Conservation (phyloP, 805 yeast species). For the Candida dendrica region DNA sequence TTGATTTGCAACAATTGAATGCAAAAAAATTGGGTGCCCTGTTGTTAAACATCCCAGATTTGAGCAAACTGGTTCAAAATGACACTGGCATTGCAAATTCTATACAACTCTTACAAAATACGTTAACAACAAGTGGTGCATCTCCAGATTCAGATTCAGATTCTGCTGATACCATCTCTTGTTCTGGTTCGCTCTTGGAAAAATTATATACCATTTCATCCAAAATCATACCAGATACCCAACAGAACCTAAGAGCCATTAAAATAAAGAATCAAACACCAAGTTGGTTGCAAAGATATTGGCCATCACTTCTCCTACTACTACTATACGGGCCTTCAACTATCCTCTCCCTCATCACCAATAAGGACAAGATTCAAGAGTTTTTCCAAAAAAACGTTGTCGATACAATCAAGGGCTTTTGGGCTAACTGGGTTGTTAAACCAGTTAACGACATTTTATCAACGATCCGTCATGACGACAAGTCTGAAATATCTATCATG, state of each 20-base stretch:
- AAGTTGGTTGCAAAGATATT: slow-evolving; percentile 40
- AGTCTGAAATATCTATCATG: slow-evolving; percentile 65
- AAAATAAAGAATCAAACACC: slow-evolving; percentile 28
- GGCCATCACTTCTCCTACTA: slow-evolving; percentile 50
- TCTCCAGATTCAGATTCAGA: too few relatives aligned
- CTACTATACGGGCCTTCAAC: slow-evolving; percentile 49
- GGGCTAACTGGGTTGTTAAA: slow-evolving; percentile 74
- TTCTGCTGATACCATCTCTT: background rate
- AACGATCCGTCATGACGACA: slow-evolving; percentile 80
- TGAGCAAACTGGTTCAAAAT: slow-evolving; percentile 6
- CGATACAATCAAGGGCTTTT: slow-evolving; percentile 61
- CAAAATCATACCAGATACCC: background rate
- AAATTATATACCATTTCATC: background rate
- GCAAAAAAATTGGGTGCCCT: slow-evolving; percentile 30
- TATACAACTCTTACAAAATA: background rate
- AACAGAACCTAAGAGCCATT: background rate
- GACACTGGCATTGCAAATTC: background rate
- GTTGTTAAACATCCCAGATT: slow-evolving; percentile 24
- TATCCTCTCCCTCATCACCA: slow-evolving; percentile 34
- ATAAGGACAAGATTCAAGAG: slow-evolving; percentile 42
- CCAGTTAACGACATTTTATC: slow-evolving; percentile 68
- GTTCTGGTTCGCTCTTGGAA: background rate
- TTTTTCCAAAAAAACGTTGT: slow-evolving; percentile 56
- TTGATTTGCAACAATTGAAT: slow-evolving; percentile 20
- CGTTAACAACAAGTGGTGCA: background rate